Evolutionary conservation across 768 basidiomycete genomes (phyloP).

Genomic region (Serendipita sp.): DNA sequence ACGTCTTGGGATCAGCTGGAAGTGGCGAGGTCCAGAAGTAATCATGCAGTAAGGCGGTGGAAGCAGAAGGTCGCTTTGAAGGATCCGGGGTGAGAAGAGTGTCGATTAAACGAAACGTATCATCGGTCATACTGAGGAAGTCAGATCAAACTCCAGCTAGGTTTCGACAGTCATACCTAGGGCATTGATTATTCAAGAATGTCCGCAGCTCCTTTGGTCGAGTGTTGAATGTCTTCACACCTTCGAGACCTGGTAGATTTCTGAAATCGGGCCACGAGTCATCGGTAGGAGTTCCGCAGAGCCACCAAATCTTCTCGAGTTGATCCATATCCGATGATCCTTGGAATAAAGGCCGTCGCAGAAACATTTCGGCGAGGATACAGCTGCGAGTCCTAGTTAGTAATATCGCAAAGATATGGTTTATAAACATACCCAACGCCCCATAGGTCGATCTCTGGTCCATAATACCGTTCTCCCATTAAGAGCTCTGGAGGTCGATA

Average conservation of each 20-base stretch:
- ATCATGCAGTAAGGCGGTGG: slow-evolving; percentile 74
- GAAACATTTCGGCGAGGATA: slow-evolving; percentile 94
- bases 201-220: slow-evolving; percentile 31
- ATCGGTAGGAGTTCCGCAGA: slow-evolving; percentile 66
- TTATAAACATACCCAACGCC: slow-evolving; percentile 61
- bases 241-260: slow-evolving; percentile 60
- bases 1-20: slow-evolving; percentile 27
- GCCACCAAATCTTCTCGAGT: slow-evolving; percentile 68
- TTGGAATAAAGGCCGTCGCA: slow-evolving; percentile 66
- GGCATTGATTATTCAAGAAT: neutral
- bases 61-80: slow-evolving; percentile 63
- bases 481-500: slow-evolving; percentile 90
- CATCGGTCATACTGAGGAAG: slow-evolving; percentile 39
- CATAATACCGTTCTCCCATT: slow-evolving; percentile 81
- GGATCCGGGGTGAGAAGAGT: slow-evolving; percentile 74
- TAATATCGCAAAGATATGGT: neutral
- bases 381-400: slow-evolving; percentile 33
- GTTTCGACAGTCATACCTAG: neutral
- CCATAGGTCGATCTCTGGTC: slow-evolving; percentile 94
- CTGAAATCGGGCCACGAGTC: slow-evolving; percentile 61
- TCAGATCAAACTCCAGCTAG: neutral
- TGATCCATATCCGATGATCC: slow-evolving; percentile 87
- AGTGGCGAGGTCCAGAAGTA: slow-evolving; percentile 90
- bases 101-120: slow-evolving; percentile 70
- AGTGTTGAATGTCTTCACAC: slow-evolving; percentile 42